Evolutionary conservation across 2,329 filamentous ascomycete genomes (phyloP).

Genomic region (Pseudogymnoascus verrucosus): DNA sequence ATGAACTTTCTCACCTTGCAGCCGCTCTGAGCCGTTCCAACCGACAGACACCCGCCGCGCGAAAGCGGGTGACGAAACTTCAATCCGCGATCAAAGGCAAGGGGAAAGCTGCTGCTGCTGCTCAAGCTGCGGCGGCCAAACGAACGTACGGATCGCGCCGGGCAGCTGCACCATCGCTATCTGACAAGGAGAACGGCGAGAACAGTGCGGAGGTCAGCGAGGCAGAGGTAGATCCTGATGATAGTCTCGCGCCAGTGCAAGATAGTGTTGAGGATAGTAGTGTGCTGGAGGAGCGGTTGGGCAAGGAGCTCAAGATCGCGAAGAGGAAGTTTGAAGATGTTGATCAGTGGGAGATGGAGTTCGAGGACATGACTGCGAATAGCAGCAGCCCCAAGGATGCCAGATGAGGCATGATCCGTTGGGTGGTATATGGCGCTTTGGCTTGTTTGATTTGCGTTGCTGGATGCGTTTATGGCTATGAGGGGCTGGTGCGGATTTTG

Average conservation of each 20-base stretch:
- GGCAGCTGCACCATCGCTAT: slow-evolving; percentile 25
- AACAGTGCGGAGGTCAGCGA: slow-evolving; percentile 29
- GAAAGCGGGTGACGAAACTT: slow-evolving; percentile 21
- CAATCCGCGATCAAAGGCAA: slow-evolving; percentile 18
- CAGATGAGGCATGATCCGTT: slow-evolving; percentile 29
- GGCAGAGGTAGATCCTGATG: slow-evolving; percentile 28
- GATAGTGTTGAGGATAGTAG: slow-evolving; percentile 32
- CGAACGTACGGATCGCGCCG: slow-evolving; percentile 41
- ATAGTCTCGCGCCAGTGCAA: slow-evolving; percentile 39
- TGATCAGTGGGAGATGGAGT: slow-evolving; percentile 60
- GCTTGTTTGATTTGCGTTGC: background rate
- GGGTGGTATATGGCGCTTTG: background rate
- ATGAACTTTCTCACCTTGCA: slow-evolving; percentile 45
- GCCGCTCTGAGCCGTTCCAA: slow-evolving; percentile 30
- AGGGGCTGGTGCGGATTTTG: background rate
- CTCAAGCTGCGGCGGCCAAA: slow-evolving; percentile 19
- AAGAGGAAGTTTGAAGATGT: slow-evolving; percentile 60
- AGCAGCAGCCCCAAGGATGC: slow-evolving; percentile 44
- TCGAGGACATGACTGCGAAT: slow-evolving; percentile 53
- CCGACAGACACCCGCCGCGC: slow-evolving; percentile 19
- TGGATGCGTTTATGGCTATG: background rate
- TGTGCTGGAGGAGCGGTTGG: slow-evolving; percentile 32
- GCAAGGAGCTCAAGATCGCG: slow-evolving; percentile 45
- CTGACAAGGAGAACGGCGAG: slow-evolving; percentile 51
- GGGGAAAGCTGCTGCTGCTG: slow-evolving; percentile 10